A percentile compares a stretch with the other conserved stretches of the same genome.
phyloP scores from a whole-genome alignment of 2,329 filamentous ascomycete genomes.

The Phaeoacremonium minimum region DNA sequence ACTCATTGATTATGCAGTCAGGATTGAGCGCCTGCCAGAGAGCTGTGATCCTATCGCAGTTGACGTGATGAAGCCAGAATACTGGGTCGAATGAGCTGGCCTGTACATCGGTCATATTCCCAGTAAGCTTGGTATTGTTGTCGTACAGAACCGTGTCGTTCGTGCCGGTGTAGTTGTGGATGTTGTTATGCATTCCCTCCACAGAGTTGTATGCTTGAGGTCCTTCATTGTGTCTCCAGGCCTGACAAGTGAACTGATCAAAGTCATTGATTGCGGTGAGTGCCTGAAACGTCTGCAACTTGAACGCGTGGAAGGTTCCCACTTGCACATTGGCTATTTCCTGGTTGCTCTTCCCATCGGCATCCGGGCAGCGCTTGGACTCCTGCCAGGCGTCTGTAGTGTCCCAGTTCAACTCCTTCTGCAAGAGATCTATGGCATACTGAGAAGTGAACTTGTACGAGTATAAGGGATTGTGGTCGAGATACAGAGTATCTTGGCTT shows the following conservation, averaged over 20 bases:
- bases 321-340: constrained; percentile 1
- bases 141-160: constrained; percentile 1
- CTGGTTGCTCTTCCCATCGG: constrained; percentile 1
- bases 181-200: constrained; percentile 3
- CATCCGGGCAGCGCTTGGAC: constrained; percentile 2
- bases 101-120: constrained; percentile 3
- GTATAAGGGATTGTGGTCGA: no score
- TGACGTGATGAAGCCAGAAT: constrained; percentile 5
- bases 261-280: constrained; percentile 2
- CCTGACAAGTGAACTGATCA: constrained; percentile 3
- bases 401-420: neutral
- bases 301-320: neutral
- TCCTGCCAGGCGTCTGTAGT: constrained; percentile 2
- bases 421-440: neutral
- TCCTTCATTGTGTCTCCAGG: constrained; percentile 1
- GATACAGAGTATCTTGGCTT: no score
- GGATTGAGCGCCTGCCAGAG: constrained; percentile 5
- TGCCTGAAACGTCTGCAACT: neutral
- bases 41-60: constrained; percentile 4
- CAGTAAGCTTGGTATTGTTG: neutral
- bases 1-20: constrained; percentile 1
- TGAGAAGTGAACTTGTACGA: no score
- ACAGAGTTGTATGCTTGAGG: constrained; percentile 1
- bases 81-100: constrained; percentile 4
- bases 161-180: constrained; percentile 2